These are phyloP conservation scores for Colletotrichum somersetense DNA, from an alignment of 2,329 filamentous ascomycete genomes.

Conservation along the genomic window DNA sequence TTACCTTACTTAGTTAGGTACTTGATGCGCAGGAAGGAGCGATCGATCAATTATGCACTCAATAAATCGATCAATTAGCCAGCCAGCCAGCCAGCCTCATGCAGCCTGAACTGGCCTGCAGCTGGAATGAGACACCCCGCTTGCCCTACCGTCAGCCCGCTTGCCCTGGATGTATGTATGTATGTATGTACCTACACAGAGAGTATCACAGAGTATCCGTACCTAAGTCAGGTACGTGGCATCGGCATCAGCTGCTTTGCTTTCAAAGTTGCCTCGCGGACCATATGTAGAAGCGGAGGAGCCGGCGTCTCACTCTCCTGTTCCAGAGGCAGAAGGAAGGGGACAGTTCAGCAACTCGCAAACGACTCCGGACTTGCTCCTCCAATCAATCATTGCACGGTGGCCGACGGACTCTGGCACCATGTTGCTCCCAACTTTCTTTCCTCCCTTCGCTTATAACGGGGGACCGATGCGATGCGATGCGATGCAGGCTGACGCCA, in stretches of 20 bases:
- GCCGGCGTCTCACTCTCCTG: conserved; percentile 1
- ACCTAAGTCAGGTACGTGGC: too few relatives aligned
- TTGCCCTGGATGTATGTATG: neutral
- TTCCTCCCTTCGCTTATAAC: conserved; percentile 5
- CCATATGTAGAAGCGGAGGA: neutral
- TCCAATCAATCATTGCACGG: conserved; percentile 31
- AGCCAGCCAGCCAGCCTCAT: neutral
- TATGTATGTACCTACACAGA: too few relatives aligned
- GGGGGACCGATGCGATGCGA: neutral
- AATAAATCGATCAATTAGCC: neutral
- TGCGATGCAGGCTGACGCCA: conserved; percentile 27
- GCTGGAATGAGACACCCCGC: conserved; percentile 22
- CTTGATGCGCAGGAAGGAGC: neutral
- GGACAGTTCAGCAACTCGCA: conserved; percentile 13
- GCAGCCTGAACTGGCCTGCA: neutral
- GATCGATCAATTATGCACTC: neutral
- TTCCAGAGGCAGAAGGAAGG: conserved; percentile 24
- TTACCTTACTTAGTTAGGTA: too few relatives aligned
- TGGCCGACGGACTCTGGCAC: conserved; percentile 11
- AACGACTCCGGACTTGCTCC: neutral
- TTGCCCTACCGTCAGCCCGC: conserved; percentile 6
- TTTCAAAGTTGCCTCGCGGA: neutral
- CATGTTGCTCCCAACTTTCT: neutral
- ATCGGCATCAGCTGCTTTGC: neutral
- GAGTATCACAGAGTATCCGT: too few relatives aligned